Evolutionary conservation across 371 early-diverging fungal species (phyloP), one percentile per base, ranked within the genome.

Genomic region (Circinella minor): DNA sequence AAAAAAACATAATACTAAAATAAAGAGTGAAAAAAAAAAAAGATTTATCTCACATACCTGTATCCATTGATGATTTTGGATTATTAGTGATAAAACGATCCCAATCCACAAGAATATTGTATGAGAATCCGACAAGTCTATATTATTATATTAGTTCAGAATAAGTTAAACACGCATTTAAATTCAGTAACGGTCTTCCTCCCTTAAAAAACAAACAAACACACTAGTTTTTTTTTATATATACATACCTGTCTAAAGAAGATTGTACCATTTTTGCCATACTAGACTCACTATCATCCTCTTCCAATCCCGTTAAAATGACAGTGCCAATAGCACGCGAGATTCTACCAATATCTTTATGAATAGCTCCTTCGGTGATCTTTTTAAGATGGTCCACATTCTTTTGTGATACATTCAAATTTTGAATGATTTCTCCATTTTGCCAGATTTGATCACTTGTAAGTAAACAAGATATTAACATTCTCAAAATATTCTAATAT

Each of bases 311-410:
- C 37, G 67, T 36, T 36, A 73, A 60, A 17, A 76, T 72, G 0
- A 79, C 27, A 36, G 76, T 77, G 6, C 74, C 82, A 18, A 79
- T 68, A 0, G 79, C 77, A 38, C 84, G 74, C 20, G 81, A 81
- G 14, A 84, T 74, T 68, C 84, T 73, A 13, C 84, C 84, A 63
- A 84, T 75, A 39, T 84, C 82, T 66, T 80, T 84, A 57, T 77
- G 75, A 5, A 81, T 37, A n/a, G 77, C 71, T 8, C 75, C 68
- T 1, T 74, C 37, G 0, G 69, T 34, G 17, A 81, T 67, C 4
- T 61, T 36, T 2, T 69, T 63, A 2, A 81, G 51, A 15, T 71
- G 46, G 0, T 66, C 55, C 20, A 71, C 65, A 4, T 49, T 34
- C 7, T 63, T 60, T 27, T 72, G 60, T 3, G 66, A 71, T 36